Conservation (phyloP, 192 early-diverging fungal species). For the Linderina pennispora region DNA sequence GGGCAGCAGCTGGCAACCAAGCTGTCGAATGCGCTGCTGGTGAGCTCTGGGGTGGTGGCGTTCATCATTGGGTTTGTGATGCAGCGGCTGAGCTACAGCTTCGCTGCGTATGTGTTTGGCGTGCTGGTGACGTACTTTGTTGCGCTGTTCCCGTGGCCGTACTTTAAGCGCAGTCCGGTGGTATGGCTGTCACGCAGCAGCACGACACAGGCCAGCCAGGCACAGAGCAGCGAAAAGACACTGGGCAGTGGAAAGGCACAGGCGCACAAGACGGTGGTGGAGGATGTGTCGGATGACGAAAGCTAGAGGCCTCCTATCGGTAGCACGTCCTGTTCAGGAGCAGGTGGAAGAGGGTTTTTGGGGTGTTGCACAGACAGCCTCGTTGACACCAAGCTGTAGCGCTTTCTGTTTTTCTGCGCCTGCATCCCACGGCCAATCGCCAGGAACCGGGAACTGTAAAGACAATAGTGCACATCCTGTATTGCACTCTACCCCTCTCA, state of each 20-base stretch:
- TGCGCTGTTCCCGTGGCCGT: conserved; percentile 40
- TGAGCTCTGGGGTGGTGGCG: conserved; percentile 12
- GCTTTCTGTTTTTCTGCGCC: too few species aligned
- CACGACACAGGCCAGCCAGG: too few species aligned
- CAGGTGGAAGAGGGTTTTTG: too few species aligned
- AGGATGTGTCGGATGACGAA: conserved; percentile 41
- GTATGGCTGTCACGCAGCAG: conserved; percentile 36
- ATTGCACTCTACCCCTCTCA: too few species aligned
- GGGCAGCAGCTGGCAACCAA: conserved; percentile 34
- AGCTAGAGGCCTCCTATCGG: too few species aligned
- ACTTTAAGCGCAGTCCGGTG: conserved; percentile 19
- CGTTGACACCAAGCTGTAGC: too few species aligned
- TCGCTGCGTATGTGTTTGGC: conserved; percentile 22
- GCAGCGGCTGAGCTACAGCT: conserved; percentile 25
- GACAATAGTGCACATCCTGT: too few species aligned
- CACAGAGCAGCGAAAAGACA: too few species aligned
- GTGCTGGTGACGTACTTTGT: conserved; percentile 21
- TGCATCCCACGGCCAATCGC: too few species aligned
- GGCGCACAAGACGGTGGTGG: conserved; percentile 28
- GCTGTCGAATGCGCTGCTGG: conserved; percentile 15
- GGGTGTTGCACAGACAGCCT: too few species aligned
- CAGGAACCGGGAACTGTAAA: too few species aligned
- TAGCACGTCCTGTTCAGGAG: too few species aligned
- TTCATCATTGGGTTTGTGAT: conserved; percentile 15
- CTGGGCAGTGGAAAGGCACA: conserved; percentile 8